These are phyloP conservation scores for Wickerhamiella brachini DNA, from an alignment of 805 yeast species.

Conservation along the genomic window DNA sequence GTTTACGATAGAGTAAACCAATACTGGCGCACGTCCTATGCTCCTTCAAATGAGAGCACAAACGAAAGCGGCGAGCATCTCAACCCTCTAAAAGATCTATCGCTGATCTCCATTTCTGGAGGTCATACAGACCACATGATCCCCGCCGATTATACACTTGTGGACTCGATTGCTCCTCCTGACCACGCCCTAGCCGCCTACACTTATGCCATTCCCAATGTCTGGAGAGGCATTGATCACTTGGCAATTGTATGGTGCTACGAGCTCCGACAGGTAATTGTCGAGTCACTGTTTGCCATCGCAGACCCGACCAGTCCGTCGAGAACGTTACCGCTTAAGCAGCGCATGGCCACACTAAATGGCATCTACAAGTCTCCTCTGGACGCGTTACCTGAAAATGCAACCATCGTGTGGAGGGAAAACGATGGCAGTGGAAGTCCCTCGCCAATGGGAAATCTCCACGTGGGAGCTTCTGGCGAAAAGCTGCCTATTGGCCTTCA, in stretches of 20 bases:
- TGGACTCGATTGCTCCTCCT: conserved; percentile 57
- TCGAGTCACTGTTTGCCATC: conserved; percentile 44
- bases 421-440: not conserved
- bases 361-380: conserved; percentile 5
- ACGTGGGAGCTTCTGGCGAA: not conserved
- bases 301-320: conserved; percentile 34
- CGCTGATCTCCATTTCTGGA: conserved; percentile 79
- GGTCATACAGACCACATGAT: conserved; percentile 65
- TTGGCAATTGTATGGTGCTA: conserved; percentile 94
- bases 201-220: conserved; percentile 75
- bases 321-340: conserved; percentile 35
- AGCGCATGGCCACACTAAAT: conserved; percentile 36
- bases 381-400: not conserved
- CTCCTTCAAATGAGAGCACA: conserved; percentile 2
- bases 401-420: not conserved
- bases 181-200: conserved; percentile 70
- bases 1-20: conserved; percentile 61
- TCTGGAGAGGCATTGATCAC: conserved; percentile 92
- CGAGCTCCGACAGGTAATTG: conserved; percentile 57
- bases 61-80: conserved; percentile 1
- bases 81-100: conserved; percentile 38
- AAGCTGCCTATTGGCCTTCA: not conserved
- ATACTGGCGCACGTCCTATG: conserved; percentile 63
- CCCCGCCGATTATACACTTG: conserved; percentile 80
- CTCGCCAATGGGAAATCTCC: not conserved